phyloP scores from a whole-genome alignment of 2,329 filamentous ascomycete species.

The Neonectria sp. region DNA sequence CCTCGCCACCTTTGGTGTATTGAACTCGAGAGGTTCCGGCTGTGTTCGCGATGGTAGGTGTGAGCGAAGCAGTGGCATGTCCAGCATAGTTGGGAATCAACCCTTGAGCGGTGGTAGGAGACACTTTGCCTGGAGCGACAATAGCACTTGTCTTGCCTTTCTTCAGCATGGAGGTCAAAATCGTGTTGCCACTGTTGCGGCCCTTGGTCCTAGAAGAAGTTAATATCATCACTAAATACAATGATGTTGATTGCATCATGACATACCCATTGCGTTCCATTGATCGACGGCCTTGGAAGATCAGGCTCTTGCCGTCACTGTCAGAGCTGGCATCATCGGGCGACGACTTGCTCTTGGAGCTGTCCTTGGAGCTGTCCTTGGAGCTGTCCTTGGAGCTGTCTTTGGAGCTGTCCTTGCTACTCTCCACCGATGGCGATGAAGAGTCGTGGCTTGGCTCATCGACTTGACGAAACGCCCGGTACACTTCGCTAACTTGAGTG shows the following conservation, averaged over 20 bases:
- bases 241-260: background rate
- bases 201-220: slow-evolving; percentile 53
- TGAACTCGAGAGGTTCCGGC: slow-evolving; percentile 51
- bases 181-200: slow-evolving; percentile 54
- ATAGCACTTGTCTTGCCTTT: slow-evolving; percentile 65
- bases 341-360: slow-evolving; percentile 44
- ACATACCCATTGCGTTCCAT: slow-evolving; percentile 51
- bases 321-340: slow-evolving; percentile 43
- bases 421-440: background rate
- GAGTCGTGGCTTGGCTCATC: slow-evolving; percentile 36
- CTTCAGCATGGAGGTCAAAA: slow-evolving; percentile 67
- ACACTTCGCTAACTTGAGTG: slow-evolving; percentile 44
- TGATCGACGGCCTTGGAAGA: slow-evolving; percentile 56
- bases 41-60: slow-evolving; percentile 60
- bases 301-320: slow-evolving; percentile 50
- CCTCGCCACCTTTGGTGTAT: slow-evolving; percentile 46
- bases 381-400: slow-evolving; percentile 1
- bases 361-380: slow-evolving; percentile 15
- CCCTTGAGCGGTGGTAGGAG: slow-evolving; percentile 69
- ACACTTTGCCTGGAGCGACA: slow-evolving; percentile 63
- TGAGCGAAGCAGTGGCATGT: slow-evolving; percentile 66
- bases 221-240: slow-evolving; percentile 22
- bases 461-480: slow-evolving; percentile 48
- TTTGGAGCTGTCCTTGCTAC: background rate
- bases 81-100: slow-evolving; percentile 68